Evolutionary conservation across 179 eudicot species (phyloP).

Genomic region (Silene noctiflora): DNA sequence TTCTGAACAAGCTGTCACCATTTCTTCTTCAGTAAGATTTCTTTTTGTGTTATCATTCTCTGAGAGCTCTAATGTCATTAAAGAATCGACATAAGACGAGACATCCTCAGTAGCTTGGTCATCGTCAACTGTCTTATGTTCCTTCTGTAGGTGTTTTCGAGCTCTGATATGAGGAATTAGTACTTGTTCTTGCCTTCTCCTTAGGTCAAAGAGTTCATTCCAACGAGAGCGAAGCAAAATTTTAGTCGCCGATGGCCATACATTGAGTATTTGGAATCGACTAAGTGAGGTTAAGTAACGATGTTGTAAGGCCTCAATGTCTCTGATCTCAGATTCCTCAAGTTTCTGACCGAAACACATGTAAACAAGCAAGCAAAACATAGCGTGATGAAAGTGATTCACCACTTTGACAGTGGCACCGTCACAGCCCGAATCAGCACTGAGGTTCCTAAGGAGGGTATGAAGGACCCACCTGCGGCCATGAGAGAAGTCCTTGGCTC

Average conservation of each 20-base stretch:
- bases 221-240: slow-evolving; percentile 16
- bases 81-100: slow-evolving; percentile 8
- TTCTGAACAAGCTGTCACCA: slow-evolving; percentile 16
- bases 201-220: slow-evolving; percentile 14
- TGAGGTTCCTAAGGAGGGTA: slow-evolving; percentile 4
- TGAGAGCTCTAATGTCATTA: not conserved
- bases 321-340: slow-evolving; percentile 5
- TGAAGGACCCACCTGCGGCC: slow-evolving; percentile 10
- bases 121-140: not conserved
- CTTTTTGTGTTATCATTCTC: not conserved
- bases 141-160: not conserved
- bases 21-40: slow-evolving; percentile 8
- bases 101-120: not conserved
- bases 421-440: not conserved
- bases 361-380: slow-evolving; percentile 16
- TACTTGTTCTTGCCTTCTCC: not conserved
- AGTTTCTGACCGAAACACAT: slow-evolving; percentile 14
- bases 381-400: slow-evolving; percentile 11
- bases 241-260: slow-evolving; percentile 14
- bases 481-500: slow-evolving; percentile 14
- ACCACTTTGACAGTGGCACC: slow-evolving; percentile 1
- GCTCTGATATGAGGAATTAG: slow-evolving; percentile 16
- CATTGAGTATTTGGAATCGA: slow-evolving; percentile 16
- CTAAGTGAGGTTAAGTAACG: slow-evolving; percentile 5
- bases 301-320: slow-evolving; percentile 2